Evolutionary conservation across 176 grass and related monocot species (phyloP).

Genomic region (Bromus sterilis): DNA sequence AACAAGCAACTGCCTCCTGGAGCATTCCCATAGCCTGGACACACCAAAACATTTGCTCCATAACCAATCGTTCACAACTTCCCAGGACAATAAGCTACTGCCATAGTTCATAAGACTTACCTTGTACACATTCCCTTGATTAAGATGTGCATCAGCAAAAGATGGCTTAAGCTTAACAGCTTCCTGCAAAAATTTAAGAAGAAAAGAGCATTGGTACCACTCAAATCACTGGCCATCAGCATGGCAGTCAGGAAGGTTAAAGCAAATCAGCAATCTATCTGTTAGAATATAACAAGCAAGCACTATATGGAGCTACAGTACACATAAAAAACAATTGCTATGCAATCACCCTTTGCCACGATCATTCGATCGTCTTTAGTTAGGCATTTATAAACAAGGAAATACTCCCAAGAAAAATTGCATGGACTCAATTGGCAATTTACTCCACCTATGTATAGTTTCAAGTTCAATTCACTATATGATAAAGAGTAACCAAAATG

Average conservation of each 20-base stretch:
- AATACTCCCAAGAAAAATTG: not conserved
- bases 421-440: not conserved
- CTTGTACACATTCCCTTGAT: conserved; percentile 96
- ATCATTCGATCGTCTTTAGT: not conserved
- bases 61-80: not conserved
- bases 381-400: not conserved
- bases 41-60: conserved; percentile 18
- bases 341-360: not conserved
- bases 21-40: conserved; percentile 81
- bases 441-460: not conserved
- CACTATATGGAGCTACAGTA: not conserved
- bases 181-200: conserved; percentile 47
- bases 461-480: not conserved
- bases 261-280: not conserved
- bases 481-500: not conserved
- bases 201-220: not conserved
- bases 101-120: conserved; percentile 31
- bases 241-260: not conserved
- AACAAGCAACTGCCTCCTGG: conserved; percentile 88
- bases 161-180: conserved; percentile 95
- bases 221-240: conserved; percentile 6
- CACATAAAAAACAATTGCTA: not conserved
- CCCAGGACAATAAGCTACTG: not conserved
- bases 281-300: not conserved
- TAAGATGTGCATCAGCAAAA: conserved; percentile 94